These are phyloP conservation scores for Naumovozyma baii DNA, from an alignment of 805 yeast genomes.

Conservation along the genomic window DNA sequence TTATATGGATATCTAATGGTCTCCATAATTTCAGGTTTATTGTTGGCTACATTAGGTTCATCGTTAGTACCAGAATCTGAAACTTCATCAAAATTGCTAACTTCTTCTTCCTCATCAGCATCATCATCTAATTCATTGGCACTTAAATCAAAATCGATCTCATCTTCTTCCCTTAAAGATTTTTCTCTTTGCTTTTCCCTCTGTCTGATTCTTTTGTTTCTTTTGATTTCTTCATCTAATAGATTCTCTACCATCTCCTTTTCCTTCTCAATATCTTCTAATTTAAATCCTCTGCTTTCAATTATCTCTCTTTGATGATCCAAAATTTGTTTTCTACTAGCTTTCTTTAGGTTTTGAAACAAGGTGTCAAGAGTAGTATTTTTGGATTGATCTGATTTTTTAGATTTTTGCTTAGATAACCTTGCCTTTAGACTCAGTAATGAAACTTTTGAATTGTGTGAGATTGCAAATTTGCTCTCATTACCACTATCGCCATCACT, in stretches of 20 bases:
- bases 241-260: constrained; percentile 26
- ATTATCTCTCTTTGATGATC: constrained; percentile 40
- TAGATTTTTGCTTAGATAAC: constrained; percentile 17
- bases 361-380: constrained; percentile 25
- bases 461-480: constrained; percentile 6
- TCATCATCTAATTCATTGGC: constrained; percentile 16
- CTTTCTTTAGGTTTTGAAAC: constrained; percentile 32
- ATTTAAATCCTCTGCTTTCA: constrained; percentile 36
- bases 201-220: constrained; percentile 38
- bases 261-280: constrained; percentile 33
- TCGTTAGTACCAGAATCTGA: too few species aligned
- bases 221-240: constrained; percentile 42
- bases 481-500: constrained; percentile 10
- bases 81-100: constrained; percentile 3
- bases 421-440: constrained; percentile 30
- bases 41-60: too few species aligned
- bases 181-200: constrained; percentile 31
- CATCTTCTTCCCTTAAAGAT: constrained; percentile 20
- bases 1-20: constrained; percentile 15
- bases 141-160: constrained; percentile 11
- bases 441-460: constrained; percentile 27
- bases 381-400: constrained; percentile 1
- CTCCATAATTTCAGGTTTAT: constrained; percentile 14
- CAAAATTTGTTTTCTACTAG: constrained; percentile 41
- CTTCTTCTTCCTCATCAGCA: constrained; percentile 5